These are phyloP conservation scores for Scortechinia acanthostroma DNA, from an alignment of 2,329 filamentous ascomycete species.

Conservation along the genomic window DNA sequence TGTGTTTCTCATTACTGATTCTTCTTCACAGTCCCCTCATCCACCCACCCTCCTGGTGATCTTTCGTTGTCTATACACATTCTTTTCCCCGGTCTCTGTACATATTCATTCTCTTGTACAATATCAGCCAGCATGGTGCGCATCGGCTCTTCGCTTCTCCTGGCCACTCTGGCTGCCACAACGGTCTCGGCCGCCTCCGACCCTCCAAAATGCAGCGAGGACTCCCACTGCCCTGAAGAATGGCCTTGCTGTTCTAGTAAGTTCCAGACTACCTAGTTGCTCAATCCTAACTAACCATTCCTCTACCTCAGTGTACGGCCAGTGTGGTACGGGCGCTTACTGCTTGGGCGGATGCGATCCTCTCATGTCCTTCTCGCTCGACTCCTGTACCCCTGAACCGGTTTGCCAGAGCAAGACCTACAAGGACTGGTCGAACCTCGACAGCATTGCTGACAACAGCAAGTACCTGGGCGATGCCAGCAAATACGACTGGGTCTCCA, in stretches of 20 bases:
- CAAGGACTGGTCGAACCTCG: constrained; percentile 66
- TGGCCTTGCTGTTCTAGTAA: constrained; percentile 76
- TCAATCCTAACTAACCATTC: constrained; percentile 7
- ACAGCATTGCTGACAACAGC: constrained; percentile 63
- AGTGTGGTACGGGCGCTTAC: constrained; percentile 89
- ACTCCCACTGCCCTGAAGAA: constrained; percentile 55
- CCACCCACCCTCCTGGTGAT: too few relatives aligned
- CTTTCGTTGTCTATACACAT: too few relatives aligned
- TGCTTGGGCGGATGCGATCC: constrained; percentile 94
- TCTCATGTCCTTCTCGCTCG: constrained; percentile 71
- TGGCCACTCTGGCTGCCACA: not conserved
- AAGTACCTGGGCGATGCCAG: constrained; percentile 81
- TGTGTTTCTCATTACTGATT: too few relatives aligned
- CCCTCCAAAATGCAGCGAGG: not conserved
- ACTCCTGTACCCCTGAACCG: constrained; percentile 79
- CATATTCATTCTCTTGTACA: too few relatives aligned
- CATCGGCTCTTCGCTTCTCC: not conserved
- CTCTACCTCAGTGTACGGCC: constrained; percentile 72
- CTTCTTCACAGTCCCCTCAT: too few relatives aligned
- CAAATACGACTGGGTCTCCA: constrained; percentile 80
- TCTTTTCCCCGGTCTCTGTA: too few relatives aligned
- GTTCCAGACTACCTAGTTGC: constrained; percentile 19
- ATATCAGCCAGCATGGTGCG: not conserved
- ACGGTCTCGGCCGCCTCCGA: not conserved
- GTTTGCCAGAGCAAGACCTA: constrained; percentile 71